Evolutionary conservation across 768 basidiomycete species (phyloP), one percentile per base, ranked within the genome.

Genomic region (Serpula lacrymans): DNA sequence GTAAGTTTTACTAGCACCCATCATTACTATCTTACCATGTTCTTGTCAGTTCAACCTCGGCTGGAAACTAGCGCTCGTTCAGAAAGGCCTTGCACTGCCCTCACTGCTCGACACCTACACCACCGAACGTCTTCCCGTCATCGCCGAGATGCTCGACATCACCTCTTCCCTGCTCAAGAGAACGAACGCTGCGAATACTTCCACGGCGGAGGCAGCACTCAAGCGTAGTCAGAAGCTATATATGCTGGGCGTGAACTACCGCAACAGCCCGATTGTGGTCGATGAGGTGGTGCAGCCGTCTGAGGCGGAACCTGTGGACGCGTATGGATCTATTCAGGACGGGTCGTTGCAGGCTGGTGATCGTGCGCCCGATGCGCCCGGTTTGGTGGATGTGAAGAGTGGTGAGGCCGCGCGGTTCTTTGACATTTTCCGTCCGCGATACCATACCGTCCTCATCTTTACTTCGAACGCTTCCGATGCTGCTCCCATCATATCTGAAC

Each of bases 181-280:
- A 29, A 55, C 57, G 10, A 7, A 8, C 8, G 18, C 9, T 13
- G 17, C 21, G 23, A 16, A n/a, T n/a, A n/a, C n/a, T n/a, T n/a
- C n/a, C n/a, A n/a, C n/a, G n/a, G n/a, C n/a, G 9, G 13, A 11
- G 10, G 25, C 8, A 14, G 11, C 38, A 9, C 2, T 16, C 16
- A 5, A 13, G 12, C 51, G 55, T 21, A 38, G 38, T 3, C 51
- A 52, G 13, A 49, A 52, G 2, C 41, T 74, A 4, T 47, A 55
- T 14, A 71, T 74, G 54, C 67, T 77, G 25, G 75, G 73, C 6
- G 62, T 78, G 31, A 79, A 79, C 54, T 79, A 72, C 48, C 65
- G 78, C 7, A 67, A 69, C 56, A 78, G 77, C 50, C 46, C 69
- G 0, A 63, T 77, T 16, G 60, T 78, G 1, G 17, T 72, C 11